Base-by-base conservation (phyloP, 2,329 filamentous ascomycete species). In the Alternaria hordeiaustralica region DNA sequence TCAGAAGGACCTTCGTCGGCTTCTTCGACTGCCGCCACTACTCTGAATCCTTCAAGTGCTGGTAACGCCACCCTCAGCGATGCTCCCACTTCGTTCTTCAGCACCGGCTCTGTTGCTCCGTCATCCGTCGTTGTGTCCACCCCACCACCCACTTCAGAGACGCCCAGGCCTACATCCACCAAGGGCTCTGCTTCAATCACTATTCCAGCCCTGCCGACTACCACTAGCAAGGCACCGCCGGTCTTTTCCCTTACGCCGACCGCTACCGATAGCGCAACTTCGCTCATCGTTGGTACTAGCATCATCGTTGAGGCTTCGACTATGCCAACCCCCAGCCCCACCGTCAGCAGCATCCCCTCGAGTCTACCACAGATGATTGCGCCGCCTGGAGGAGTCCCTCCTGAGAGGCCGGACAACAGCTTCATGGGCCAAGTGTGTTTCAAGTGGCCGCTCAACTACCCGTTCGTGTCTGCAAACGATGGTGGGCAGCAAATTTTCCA, bases 401-500 rank as follows among this genome's bases (percentile, higher is more conserved):
- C 82, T 5, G 65, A 71, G 8, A 79, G 84, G 18, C 91, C 92
- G 0, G 81, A 84, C 4, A 91, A 92, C 70, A 89, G 87, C 1
- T 89, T 88, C 5, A 81, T 92, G 71, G 90, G 97, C 70, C 93
- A 97, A 77, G 86, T 98, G 66, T 96, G 92, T 33, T 97, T 98
- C 86, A 84, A 88, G 56, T 91, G 89, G 75, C 87, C 88, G 2
- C 86, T 97, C 71, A 95, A 96, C 82, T 99, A 96, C 79, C 83
- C 87, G 9, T 97, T 96, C 76, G 92, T 98, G 11, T 84, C 83
- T 21, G 89, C 91, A 66, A 85, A 88, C 13, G 85, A 90, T 67
- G 92, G 94, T 18, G 91, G 93, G 6, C 88, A 88, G 43, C 95
- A 98, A 80, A 92, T 99, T 74, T 97, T 97, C 83, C 82, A 87